Conservation (phyloP, 106 monocot genomes). For the Phalaenopsis equestris region DNA sequence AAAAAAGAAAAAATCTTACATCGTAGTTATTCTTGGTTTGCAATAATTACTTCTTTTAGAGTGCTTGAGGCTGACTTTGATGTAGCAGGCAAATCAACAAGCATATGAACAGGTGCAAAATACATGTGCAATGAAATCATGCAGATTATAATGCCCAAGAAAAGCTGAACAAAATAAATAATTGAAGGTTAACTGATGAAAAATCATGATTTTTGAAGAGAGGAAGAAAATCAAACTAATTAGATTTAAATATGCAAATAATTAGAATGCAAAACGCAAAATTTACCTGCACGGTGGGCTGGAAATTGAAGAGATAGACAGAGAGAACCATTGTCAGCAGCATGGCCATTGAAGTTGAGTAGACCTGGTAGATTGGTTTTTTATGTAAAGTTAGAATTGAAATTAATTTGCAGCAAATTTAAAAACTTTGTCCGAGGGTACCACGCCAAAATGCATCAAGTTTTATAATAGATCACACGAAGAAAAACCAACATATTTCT, state of each 20-base stretch:
- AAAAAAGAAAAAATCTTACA: slow-evolving; percentile 7
- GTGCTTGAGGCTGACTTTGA: slow-evolving; percentile 25
- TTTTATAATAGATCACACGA: background rate
- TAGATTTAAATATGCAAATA: background rate
- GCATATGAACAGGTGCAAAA: slow-evolving; percentile 72
- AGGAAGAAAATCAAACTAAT: background rate
- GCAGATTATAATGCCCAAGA: slow-evolving; percentile 91
- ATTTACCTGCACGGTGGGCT: slow-evolving; percentile 73
- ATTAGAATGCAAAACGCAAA: background rate
- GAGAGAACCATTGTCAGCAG: slow-evolving; percentile 76
- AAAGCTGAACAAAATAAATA: slow-evolving; percentile 50
- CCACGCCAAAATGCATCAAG: background rate
- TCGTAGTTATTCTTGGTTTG: slow-evolving; percentile 24
- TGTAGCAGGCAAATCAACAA: slow-evolving; percentile 57
- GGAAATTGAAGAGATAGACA: slow-evolving; percentile 59
- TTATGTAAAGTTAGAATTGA: background rate
- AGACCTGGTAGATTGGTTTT: slow-evolving; percentile 37
- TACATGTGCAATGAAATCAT: slow-evolving; percentile 98
- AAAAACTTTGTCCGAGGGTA: background rate
- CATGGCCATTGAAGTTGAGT: slow-evolving; percentile 91
- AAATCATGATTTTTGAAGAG: background rate
- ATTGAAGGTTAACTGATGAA: background rate
- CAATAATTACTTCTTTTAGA: slow-evolving; percentile 34
- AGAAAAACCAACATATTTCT: background rate
- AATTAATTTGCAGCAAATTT: background rate